These are phyloP conservation scores for Aspergillus japonicus DNA, from an alignment of 2,329 filamentous ascomycete species.

Conservation along the genomic window DNA sequence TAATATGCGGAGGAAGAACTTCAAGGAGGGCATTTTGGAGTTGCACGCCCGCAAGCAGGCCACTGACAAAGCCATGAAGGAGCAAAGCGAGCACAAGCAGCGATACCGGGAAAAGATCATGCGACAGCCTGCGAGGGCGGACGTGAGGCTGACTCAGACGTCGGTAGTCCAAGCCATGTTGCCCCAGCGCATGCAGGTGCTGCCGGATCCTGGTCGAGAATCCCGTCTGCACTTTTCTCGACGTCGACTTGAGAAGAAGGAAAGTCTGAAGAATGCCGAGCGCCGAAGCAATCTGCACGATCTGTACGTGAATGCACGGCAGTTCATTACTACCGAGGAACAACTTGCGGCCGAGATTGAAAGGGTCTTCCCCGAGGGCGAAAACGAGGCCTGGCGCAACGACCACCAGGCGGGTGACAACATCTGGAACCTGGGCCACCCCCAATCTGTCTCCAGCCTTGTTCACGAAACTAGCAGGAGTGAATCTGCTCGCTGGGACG, in stretches of 20 bases:
- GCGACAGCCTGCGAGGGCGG: conserved; percentile 66
- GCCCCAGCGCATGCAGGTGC: conserved; percentile 50
- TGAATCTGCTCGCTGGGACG: conserved; percentile 36
- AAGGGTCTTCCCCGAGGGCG: conserved; percentile 67
- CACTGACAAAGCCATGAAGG: conserved; percentile 37
- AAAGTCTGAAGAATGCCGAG: conserved; percentile 55
- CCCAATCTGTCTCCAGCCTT: conserved; percentile 41
- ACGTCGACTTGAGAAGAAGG: conserved; percentile 43
- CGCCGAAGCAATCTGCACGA: conserved; percentile 74
- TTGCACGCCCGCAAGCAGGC: conserved; percentile 65
- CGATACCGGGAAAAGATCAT: conserved; percentile 53
- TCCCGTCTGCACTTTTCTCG: conserved; percentile 49
- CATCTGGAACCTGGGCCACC: conserved; percentile 52
- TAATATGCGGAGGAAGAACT: conserved; percentile 65
- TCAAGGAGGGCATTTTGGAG: conserved; percentile 68
- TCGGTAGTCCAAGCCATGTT: conserved; percentile 58
- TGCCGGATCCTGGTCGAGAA: conserved; percentile 64
- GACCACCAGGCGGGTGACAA: conserved; percentile 45
- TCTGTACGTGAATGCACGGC: conserved; percentile 82
- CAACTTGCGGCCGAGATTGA: conserved; percentile 75
- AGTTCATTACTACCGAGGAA: conserved; percentile 80
- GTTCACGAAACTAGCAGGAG: conserved; percentile 32
- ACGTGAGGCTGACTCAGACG: conserved; percentile 72
- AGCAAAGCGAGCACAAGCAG: conserved; percentile 50
- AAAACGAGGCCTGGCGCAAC: conserved; percentile 44